Conservation (phyloP, 129 eudicot genomes). For the Escallonia herrerae region DNA sequence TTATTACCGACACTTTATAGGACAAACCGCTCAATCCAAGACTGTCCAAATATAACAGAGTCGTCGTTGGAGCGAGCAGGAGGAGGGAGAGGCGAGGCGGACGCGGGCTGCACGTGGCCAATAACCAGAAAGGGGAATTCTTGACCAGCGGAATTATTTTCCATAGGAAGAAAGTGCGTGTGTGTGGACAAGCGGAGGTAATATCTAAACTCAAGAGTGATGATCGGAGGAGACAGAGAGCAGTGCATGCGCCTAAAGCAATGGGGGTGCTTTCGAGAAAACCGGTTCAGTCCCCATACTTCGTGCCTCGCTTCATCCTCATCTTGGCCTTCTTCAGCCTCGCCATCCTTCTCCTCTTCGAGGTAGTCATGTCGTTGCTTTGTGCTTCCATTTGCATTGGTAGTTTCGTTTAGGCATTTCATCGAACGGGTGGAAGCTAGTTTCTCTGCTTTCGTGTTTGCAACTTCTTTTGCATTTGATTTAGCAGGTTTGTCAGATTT, state of each 20-base stretch:
- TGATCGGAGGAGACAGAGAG: too few relatives aligned
- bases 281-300: slow-evolving; percentile 21
- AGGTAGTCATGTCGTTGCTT: slow-evolving; percentile 20
- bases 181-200: too few relatives aligned
- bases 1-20: too few relatives aligned
- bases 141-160: too few relatives aligned
- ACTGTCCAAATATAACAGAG: too few relatives aligned
- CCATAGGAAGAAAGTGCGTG: too few relatives aligned
- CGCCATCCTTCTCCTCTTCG: slow-evolving; percentile 24
- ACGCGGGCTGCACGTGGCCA: too few relatives aligned
- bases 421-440: not conserved
- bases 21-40: too few relatives aligned
- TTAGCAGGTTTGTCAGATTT: not conserved
- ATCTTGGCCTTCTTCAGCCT: slow-evolving; percentile 24
- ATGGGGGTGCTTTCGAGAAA: slow-evolving; percentile 24
- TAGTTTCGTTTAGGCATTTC: not conserved
- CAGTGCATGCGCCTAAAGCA: not conserved
- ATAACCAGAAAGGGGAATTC: too few relatives aligned
- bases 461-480: not conserved
- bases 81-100: too few relatives aligned
- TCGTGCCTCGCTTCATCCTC: slow-evolving; percentile 20
- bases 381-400: not conserved
- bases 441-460: not conserved
- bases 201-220: too few relatives aligned
- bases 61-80: too few relatives aligned